Conservation (phyloP, 352 stramenopile species). For the Phytopythium delawarense region DNA sequence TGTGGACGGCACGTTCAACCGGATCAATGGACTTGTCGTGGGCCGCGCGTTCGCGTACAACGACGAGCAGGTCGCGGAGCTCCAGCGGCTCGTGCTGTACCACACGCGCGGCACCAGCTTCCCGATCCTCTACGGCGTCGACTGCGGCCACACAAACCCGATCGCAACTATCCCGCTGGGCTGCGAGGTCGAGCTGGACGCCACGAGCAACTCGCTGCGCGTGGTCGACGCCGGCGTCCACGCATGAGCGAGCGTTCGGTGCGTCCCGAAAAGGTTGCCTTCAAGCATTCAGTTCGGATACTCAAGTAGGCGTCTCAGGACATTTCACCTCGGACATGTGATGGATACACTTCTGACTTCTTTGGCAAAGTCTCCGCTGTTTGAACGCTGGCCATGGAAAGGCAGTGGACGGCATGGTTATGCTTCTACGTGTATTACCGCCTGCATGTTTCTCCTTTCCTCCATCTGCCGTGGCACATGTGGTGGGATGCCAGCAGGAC, state of each 20-base stretch:
- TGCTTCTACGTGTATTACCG: background rate
- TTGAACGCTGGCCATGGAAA: too few species aligned
- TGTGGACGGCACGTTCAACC: constrained; percentile 40
- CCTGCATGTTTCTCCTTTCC: too few species aligned
- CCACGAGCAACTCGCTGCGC: constrained; percentile 19
- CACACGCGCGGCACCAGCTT: constrained; percentile 44
- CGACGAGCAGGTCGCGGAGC: constrained; percentile 29
- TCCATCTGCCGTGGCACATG: background rate
- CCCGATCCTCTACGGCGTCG: constrained; percentile 57
- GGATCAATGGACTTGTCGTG: constrained; percentile 44
- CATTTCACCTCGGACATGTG: background rate
- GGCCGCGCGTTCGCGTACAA: constrained; percentile 47
- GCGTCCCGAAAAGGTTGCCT: background rate
- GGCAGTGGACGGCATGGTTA: background rate
- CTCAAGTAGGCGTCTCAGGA: background rate
- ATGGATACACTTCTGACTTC: background rate
- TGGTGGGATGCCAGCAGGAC: background rate
- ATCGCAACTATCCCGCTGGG: constrained; percentile 49
- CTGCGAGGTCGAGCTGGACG: constrained; percentile 35
- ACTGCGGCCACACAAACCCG: constrained; percentile 57
- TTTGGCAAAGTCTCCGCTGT: background rate
- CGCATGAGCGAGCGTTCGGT: background rate
- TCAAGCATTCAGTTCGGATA: background rate
- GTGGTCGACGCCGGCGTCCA: constrained; percentile 29
- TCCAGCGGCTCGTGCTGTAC: constrained; percentile 43